Percentiles rank a stretch among this genome's conserved stretches.
Evolutionary conservation across 2,329 filamentous ascomycete genomes (phyloP).

Genomic region (Eutypa lata): DNA sequence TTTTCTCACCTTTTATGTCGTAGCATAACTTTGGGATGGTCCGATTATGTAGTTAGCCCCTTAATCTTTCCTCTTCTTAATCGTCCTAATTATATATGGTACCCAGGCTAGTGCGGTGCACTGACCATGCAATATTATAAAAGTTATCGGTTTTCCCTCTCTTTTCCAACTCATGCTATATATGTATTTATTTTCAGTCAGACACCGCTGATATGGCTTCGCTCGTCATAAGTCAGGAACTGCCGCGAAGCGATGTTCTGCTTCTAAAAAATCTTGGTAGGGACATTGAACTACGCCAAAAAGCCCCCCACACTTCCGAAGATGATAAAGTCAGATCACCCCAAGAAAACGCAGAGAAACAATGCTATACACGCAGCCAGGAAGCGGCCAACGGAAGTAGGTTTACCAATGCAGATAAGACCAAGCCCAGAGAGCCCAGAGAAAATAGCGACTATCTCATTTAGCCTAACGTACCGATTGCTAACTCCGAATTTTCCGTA

Average conservation of each 20-base stretch:
- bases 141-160: no score
- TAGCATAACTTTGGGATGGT: no score
- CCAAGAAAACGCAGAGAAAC: constrained; percentile 3
- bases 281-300: constrained; percentile 31
- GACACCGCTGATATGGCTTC: constrained; percentile 5
- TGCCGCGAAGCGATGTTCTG: constrained; percentile 39
- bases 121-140: no score
- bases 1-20: no score
- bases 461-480: neutral
- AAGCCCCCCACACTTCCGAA: constrained; percentile 7
- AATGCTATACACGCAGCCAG: constrained; percentile 8
- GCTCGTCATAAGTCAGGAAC: constrained; percentile 35
- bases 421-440: neutral
- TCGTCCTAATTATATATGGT: no score
- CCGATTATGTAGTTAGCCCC: no score
- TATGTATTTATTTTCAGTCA: no score
- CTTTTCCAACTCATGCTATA: no score
- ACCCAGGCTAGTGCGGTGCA: no score
- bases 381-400: constrained; percentile 13
- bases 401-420: constrained; percentile 7
- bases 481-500: constrained; percentile 8
- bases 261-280: constrained; percentile 37
- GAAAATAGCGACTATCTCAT: neutral
- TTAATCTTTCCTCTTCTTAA: no score
- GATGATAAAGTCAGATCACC: neutral